phyloP scores from a whole-genome alignment of 2,329 filamentous ascomycete species.

The Aspergillus uvarum region DNA sequence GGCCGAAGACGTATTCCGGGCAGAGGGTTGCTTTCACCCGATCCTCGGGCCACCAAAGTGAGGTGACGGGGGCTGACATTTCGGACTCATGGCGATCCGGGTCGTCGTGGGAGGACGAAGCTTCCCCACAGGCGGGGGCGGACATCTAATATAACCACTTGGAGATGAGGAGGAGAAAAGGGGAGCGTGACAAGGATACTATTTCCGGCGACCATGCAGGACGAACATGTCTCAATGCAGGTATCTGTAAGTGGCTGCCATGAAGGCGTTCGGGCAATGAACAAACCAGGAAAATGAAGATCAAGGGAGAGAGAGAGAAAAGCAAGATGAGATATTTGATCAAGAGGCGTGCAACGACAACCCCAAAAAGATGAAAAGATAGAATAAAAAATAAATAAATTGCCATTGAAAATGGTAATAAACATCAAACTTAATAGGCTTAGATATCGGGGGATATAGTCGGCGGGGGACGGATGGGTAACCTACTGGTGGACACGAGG shows the following conservation, averaged over 20 bases:
- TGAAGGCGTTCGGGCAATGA: not conserved
- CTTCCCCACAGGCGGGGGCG: not conserved
- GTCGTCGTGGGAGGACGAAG: not conserved
- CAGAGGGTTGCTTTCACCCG: constrained; percentile 45
- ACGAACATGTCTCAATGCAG: constrained; percentile 7
- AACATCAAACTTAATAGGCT: constrained; percentile 8
- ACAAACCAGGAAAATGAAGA: not conserved
- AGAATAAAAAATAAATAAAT: not conserved
- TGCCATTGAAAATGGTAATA: not conserved
- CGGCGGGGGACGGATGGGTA: constrained; percentile 4
- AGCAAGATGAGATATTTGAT: not conserved
- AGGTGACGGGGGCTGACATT: constrained; percentile 33
- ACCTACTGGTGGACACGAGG: constrained; percentile 16
- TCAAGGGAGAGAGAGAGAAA: not conserved
- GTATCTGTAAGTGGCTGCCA: constrained; percentile 7
- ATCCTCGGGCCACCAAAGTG: constrained; percentile 49
- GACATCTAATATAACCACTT: constrained; percentile 11
- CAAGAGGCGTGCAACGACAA: not conserved
- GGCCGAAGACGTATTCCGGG: constrained; percentile 41
- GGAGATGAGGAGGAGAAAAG: not conserved
- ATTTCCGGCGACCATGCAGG: not conserved
- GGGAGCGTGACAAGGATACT: constrained; percentile 1
- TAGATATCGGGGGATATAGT: constrained; percentile 10
- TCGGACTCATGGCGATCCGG: constrained; percentile 18
- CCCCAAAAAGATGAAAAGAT: not conserved